Evolutionary conservation across 2,329 filamentous ascomycete species (phyloP), one percentile per base, ranked within the genome.

Genomic region (Colletotrichum phormii): DNA sequence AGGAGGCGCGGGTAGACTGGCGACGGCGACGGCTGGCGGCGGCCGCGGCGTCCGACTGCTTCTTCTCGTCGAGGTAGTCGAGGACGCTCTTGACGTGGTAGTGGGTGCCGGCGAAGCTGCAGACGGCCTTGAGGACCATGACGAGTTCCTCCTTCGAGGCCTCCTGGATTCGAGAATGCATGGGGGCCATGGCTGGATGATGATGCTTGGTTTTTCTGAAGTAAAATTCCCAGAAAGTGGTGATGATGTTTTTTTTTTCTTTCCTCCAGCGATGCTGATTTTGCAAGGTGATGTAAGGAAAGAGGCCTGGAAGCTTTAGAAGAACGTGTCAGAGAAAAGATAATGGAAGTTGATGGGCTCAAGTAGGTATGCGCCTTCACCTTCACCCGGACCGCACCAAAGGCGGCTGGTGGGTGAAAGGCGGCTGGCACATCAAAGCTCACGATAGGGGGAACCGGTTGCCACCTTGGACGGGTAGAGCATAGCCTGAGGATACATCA

Each of bases 131-230:
- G 35, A 72, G 33, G 11, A 70, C 37, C 59, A 70, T 53, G 26
- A 51, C 31, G 4, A 72, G 66, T 13, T 70, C 54, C 12, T 72
- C 66, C 33, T 61, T 72, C 22, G 66, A 59, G 26, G 59, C 60
- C 33, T 54, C 53, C 12, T 33, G 53, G 26, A 72, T 37, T 31
- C 51, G 54, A 22, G 42, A 29, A 15, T 53, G 9, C 11, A 67
- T 18, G 8, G 42, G 22, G 13, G 65, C 24, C 65, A 71, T 71
- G 22, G 13, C 13, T 9, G 18, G 51, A 37, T 4, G 49, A 37
- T 22, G 31, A 26, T 37, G 31, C 37, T 53, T 3, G 22, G 26
- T 33, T 18, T 42, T 54, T 13, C 4, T 37, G 42, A 15, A 7
- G 9, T 29, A 29, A 7, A 13, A 5, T 67, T 29, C 31, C 1